Percentiles rank a stretch among this genome's conserved stretches.
phyloP scores from a whole-genome alignment of 139 green algal species.

The Dunaliella primolecta region DNA sequence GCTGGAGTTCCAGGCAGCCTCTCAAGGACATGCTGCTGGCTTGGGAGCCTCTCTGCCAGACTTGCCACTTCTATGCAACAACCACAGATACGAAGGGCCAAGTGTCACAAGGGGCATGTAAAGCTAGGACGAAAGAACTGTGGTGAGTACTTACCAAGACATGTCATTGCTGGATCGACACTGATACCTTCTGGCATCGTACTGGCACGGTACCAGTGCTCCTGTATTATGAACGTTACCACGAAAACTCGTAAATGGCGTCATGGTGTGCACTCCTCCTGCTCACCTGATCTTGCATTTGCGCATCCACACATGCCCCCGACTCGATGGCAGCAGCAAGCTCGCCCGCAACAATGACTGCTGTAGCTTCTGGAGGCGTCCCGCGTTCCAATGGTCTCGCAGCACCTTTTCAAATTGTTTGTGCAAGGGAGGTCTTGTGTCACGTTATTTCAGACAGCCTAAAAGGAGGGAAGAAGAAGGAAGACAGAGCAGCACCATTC shows the following conservation, averaged over 20 bases:
- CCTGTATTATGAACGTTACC: not conserved
- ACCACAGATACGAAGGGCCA: not conserved
- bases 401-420: conserved; percentile 35
- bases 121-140: no score
- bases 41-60: no score
- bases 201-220: not conserved
- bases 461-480: not conserved
- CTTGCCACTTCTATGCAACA: no score
- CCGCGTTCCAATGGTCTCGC: no score
- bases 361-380: no score
- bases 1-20: no score
- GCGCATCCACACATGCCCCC: not conserved
- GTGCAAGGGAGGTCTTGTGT: conserved; percentile 19
- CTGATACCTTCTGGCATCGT: not conserved
- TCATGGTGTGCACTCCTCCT: no score
- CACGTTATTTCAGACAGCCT: not conserved
- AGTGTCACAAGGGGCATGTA: not conserved
- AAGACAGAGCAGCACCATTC: no score
- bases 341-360: not conserved
- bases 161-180: no score
- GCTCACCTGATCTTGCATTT: not conserved
- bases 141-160: no score
- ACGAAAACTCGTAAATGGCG: not conserved
- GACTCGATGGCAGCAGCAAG: not conserved
- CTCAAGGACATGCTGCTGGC: no score